phyloP scores from a whole-genome alignment of 768 basidiomycete species.

The Agrocybe chaxingu region DNA sequence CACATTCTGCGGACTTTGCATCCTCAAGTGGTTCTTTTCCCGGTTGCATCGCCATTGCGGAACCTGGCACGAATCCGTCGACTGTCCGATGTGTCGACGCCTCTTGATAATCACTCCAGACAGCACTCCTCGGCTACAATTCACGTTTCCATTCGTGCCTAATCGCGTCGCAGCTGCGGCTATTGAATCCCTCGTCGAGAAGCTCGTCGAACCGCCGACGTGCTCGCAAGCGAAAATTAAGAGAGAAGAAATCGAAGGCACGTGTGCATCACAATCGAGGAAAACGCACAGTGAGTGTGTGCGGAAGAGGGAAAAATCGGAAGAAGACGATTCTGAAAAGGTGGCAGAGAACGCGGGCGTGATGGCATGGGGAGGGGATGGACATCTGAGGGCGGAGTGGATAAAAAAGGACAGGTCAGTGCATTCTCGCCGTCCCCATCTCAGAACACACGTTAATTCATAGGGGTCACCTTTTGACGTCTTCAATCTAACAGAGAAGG shows the following conservation, averaged over 20 bases:
- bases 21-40: conserved; percentile 68
- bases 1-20: conserved; percentile 65
- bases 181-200: conserved; percentile 49
- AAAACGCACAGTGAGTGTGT: conserved; percentile 29
- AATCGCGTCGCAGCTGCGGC: conserved; percentile 55
- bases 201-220: conserved; percentile 35
- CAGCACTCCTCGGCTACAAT: conserved; percentile 42
- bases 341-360: conserved; percentile 29
- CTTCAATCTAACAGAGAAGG: conserved; percentile 40
- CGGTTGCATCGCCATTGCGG: conserved; percentile 61
- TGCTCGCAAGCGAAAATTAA: conserved; percentile 35
- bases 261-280: conserved; percentile 32
- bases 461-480: conserved; percentile 8
- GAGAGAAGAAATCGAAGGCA: conserved; percentile 38
- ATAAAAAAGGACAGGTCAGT: conserved; percentile 50
- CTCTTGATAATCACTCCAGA: conserved; percentile 50
- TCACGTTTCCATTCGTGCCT: conserved; percentile 61
- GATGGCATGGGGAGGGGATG: conserved; percentile 51
- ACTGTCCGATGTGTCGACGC: conserved; percentile 66
- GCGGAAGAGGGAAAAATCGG: conserved; percentile 37
- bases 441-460: conserved; percentile 4
- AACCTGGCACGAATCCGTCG: conserved; percentile 63
- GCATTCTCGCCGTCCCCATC: conserved; percentile 8
- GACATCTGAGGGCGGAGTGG: conserved; percentile 53
- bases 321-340: conserved; percentile 26